Evolutionary conservation across 805 yeast species (phyloP), one percentile per base, ranked within the genome.

Genomic region (Naumovozyma castellii): DNA sequence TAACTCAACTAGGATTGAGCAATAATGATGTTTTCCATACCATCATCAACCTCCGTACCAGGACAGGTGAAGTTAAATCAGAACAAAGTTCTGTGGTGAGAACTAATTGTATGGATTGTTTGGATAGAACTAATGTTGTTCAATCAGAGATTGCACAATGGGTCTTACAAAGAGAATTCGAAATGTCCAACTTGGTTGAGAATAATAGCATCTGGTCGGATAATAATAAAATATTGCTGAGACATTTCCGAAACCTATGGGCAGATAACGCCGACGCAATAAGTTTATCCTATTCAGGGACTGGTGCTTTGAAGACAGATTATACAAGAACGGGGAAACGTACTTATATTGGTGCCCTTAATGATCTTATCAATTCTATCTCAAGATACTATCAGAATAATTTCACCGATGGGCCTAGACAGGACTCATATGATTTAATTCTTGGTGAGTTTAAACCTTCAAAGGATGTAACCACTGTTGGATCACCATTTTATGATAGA

Each of bases 261-360:
- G 97, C 97, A 9, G 98, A 90, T 61, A 92, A 92, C 62, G 98
- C 97, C 3, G 96, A 90, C 64, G 87, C 82, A 16, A 96, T 90
- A 17, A 81, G 94, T 38, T 69, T 72, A 42, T 78, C 95, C 1
- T 90, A 90, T 62, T 86, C 97, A 3, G 97, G 97, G 35, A 90
- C 98, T 1, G 96, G 97, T 34, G 98, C 98, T 4, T 72, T 90
- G 59, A 90, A 90, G 65, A 92, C 98, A 0, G 98, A 92, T 62
- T 90, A 81, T 62, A 92, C 98, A 1, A 76, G 98, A 63, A 84
- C 95, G 2, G 98, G 98, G 44, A 73, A 75, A 51, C 80, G 98
- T 62, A 90, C 97, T 5, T 76, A 76, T 51, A 43, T 53, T 36
- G 98, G 98, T 41, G 96, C 96, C 0, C 64, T 88, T 32, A 75